Percentiles rank a stretch among this genome's conserved stretches.
Conservation (phyloP, 345 rosid species). For the Cardamine chenopodiifolia region DNA sequence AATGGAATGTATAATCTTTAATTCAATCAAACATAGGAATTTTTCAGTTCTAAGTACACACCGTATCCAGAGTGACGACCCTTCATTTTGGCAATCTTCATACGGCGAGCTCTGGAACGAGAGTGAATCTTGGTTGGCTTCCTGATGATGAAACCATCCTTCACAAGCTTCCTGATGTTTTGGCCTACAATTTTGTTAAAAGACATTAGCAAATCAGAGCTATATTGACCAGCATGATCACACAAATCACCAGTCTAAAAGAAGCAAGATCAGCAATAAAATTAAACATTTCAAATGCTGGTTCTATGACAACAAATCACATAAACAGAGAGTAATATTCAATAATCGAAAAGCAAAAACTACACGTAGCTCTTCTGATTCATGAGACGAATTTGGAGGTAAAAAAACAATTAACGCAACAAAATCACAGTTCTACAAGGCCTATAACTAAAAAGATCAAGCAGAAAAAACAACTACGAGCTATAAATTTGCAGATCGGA, state of each 20-base stretch:
- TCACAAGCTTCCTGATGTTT: constrained; percentile 92
- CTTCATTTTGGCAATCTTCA: constrained; percentile 94
- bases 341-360: background rate
- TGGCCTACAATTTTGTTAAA: constrained; percentile 47
- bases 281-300: background rate
- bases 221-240: background rate
- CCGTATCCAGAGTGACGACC: constrained; percentile 99
- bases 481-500: background rate
- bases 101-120: constrained; percentile 86
- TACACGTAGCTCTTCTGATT: background rate
- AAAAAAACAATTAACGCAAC: background rate
- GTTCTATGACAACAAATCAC: background rate
- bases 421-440: background rate
- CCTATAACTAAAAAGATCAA: background rate
- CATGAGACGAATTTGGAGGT: background rate
- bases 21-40: no score
- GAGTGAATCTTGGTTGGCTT: constrained; percentile 98
- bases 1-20: background rate
- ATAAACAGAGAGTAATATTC: background rate
- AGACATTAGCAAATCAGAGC: background rate
- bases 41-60: background rate
- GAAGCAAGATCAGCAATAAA: background rate
- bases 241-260: background rate
- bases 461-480: background rate
- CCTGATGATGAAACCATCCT: constrained; percentile 96